Evolutionary conservation across 2,329 filamentous ascomycete species (phyloP).

Genomic region (Pleomassaria siparia): DNA sequence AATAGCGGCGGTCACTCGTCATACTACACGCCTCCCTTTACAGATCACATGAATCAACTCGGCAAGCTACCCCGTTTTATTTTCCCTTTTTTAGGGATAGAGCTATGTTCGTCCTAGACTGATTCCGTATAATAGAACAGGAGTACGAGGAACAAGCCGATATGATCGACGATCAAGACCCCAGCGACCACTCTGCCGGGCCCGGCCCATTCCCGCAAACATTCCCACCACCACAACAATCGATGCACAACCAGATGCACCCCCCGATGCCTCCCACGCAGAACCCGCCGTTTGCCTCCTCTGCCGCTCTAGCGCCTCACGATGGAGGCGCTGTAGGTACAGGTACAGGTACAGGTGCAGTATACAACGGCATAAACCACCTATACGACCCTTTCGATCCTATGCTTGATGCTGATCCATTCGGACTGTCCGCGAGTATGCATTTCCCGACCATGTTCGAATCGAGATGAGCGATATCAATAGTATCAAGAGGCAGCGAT

Average conservation of each 20-base stretch:
- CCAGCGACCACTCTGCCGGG: constrained; percentile 65
- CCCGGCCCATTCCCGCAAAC: constrained; percentile 65
- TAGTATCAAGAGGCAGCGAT: constrained; percentile 9
- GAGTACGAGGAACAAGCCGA: constrained; percentile 92
- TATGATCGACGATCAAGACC: constrained; percentile 81
- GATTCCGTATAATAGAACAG: constrained; percentile 78
- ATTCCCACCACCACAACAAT: constrained; percentile 51
- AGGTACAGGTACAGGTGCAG: constrained; percentile 14
- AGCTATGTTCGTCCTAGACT: constrained; percentile 69
- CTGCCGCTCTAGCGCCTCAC: constrained; percentile 34
- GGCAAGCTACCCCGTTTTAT: constrained; percentile 70
- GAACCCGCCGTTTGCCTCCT: constrained; percentile 37
- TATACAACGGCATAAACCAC: constrained; percentile 51
- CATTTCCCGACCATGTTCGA: constrained; percentile 80
- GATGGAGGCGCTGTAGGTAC: constrained; percentile 23
- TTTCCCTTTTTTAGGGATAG: constrained; percentile 52
- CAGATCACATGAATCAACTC: constrained; percentile 92
- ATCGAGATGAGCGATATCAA: constrained; percentile 38
- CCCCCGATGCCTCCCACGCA: constrained; percentile 42
- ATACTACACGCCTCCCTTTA: constrained; percentile 86
- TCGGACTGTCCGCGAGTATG: constrained; percentile 92
- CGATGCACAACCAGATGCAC: constrained; percentile 42
- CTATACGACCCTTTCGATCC: constrained; percentile 77
- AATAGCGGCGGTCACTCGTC: constrained; percentile 44
- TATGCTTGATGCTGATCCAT: constrained; percentile 89